Conservation (phyloP, 768 basidiomycete species). For the Lentinula lateritia region DNA sequence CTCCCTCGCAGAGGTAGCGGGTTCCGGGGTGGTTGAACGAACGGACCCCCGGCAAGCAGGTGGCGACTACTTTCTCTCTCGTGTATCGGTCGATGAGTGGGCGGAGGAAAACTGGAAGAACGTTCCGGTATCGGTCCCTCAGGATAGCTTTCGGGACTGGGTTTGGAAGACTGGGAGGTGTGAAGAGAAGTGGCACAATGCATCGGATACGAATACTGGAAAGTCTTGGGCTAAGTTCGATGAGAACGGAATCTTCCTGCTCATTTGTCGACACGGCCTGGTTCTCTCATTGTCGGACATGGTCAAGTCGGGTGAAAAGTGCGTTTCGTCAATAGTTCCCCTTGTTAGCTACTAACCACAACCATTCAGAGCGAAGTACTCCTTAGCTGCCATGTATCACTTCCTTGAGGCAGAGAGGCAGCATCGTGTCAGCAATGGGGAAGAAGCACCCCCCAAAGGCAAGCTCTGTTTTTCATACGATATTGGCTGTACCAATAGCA, state of each 20-base stretch:
- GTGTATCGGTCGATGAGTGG: constrained; percentile 6
- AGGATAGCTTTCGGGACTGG: background rate
- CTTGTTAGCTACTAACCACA: background rate
- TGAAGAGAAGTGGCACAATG: constrained; percentile 9
- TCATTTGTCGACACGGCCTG: constrained; percentile 5
- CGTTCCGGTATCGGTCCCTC: background rate
- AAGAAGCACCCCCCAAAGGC: background rate
- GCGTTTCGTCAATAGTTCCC: background rate
- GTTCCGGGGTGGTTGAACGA: background rate
- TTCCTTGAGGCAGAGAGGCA: constrained; percentile 6
- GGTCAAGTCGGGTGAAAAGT: constrained; percentile 3
- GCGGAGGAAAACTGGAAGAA: background rate
- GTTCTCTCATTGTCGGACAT: constrained; percentile 1
- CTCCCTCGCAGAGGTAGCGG: background rate
- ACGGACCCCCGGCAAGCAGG: too few relatives aligned
- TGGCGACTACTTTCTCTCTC: constrained; percentile 7
- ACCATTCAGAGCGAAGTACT: constrained; percentile 15
- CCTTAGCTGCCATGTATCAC: constrained; percentile 13
- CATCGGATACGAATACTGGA: constrained; percentile 4
- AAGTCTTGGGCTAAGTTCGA: constrained; percentile 4
- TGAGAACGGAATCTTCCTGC: constrained; percentile 6
- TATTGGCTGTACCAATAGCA: constrained; percentile 18
- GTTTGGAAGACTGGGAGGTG: background rate
- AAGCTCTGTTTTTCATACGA: constrained; percentile 13
- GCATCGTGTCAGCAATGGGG: background rate